A percentile compares a stretch with the other conserved stretches of the same genome.
These are phyloP conservation scores for Globisporangium sylvaticum DNA, from an alignment of 352 stramenopile genomes.

Conservation along the genomic window DNA sequence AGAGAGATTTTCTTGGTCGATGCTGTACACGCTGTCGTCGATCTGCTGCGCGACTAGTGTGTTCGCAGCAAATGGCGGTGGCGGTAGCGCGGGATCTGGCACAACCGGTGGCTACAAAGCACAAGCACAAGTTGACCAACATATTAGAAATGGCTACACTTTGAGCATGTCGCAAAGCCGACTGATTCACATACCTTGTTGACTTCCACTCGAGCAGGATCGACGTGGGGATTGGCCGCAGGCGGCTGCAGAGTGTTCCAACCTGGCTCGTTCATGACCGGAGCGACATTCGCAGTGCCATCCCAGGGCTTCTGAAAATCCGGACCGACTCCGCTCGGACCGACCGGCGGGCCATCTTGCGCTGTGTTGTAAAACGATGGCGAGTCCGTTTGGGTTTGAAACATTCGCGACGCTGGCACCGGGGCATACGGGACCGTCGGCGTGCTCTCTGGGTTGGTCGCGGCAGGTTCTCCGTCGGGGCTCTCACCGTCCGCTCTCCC, in stretches of 20 bases:
- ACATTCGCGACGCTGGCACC: constrained; percentile 53
- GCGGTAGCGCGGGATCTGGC: constrained; percentile 39
- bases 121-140: background rate
- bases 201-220: constrained; percentile 3
- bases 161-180: background rate
- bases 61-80: constrained; percentile 54
- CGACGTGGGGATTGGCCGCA: background rate
- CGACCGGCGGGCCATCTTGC: constrained; percentile 37
- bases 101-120: background rate
- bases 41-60: constrained; percentile 57
- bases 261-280: constrained; percentile 16
- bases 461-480: background rate
- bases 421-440: constrained; percentile 12
- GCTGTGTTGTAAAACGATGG: constrained; percentile 58
- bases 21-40: constrained; percentile 53
- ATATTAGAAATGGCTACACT: background rate
- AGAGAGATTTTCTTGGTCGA: constrained; percentile 44
- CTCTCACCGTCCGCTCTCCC: background rate
- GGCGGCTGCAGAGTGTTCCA: constrained; percentile 22
- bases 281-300: background rate
- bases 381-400: constrained; percentile 47
- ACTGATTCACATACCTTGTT: constrained; percentile 10
- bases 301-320: constrained; percentile 43
- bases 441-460: background rate
- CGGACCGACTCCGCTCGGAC: constrained; percentile 29